A percentile compares a stretch with the other conserved stretches of the same genome.
Conservation (phyloP, 1,284 basidiomycete genomes). For the Austroboletus novae-zelandiae region DNA sequence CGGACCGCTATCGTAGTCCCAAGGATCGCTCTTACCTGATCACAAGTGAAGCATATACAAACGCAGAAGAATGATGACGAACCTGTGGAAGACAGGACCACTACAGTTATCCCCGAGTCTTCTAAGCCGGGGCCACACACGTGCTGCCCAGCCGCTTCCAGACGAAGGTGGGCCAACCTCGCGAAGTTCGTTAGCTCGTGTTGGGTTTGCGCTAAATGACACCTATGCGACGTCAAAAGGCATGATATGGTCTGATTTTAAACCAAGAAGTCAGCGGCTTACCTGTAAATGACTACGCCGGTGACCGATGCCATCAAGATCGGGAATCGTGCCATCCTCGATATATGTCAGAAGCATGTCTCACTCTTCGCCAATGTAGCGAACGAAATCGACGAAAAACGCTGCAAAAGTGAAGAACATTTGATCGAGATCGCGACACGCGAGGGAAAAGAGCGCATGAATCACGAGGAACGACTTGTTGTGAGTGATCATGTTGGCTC, state of each 20-base stretch:
- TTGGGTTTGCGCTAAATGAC: constrained; percentile 6
- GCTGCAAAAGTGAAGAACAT: constrained; percentile 9
- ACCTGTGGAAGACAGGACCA: constrained; percentile 14
- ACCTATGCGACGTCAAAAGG: neutral
- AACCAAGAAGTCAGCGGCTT: neutral
- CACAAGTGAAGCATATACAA: neutral
- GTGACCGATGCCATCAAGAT: constrained; percentile 2
- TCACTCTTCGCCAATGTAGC: constrained; percentile 4
- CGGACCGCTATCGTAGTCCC: constrained; percentile 12
- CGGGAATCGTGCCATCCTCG: constrained; percentile 4
- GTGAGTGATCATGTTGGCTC: constrained; percentile 7
- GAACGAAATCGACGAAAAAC: constrained; percentile 9
- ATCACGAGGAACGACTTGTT: constrained; percentile 14
- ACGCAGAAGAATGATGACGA: neutral
- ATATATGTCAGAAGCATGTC: constrained; percentile 4
- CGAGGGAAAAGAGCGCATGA: constrained; percentile 17
- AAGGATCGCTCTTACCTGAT: constrained; percentile 6
- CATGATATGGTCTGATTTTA: too few species aligned
- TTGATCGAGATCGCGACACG: constrained; percentile 7
- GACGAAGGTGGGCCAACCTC: constrained; percentile 14
- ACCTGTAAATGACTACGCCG: constrained; percentile 6
- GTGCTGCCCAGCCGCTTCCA: constrained; percentile 12
- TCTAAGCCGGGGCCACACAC: constrained; percentile 14
- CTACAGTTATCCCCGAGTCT: constrained; percentile 8
- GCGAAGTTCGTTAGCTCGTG: constrained; percentile 10